Base-by-base conservation (phyloP, 129 eudicot genomes). In the Chrysanthemum seticuspe region DNA sequence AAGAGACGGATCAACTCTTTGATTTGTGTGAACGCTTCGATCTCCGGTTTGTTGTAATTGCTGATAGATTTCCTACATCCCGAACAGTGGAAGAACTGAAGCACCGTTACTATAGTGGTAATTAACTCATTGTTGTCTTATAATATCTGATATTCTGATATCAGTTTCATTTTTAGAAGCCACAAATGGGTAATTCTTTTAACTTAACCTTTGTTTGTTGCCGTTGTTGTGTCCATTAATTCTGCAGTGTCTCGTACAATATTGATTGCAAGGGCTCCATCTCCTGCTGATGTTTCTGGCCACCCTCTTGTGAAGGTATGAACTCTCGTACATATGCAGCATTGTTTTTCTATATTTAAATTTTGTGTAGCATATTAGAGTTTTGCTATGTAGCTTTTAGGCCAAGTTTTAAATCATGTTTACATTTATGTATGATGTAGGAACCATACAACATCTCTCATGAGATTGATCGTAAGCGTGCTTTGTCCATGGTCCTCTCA, bases 1-100 rank as follows among this genome's bases (percentile, higher is more conserved):
- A 94, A 78, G 99, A 94, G 90, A 94, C 99, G 5, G 99, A 94
- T 83, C 76, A 88, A 74, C 82, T 94, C 48, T 94, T 94, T 67
- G 93, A 94, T 53, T 47, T 86, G 81, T 94, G 97, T 58, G 89
- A 84, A 66, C 86, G 78, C 61, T 94, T 86, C 27, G 99, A 94
- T 90, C 96, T 94, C 44, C 96, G 99, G 23, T 94, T 94, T 72
- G 66, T 83, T 71, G 87, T 94, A 55, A 78, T 94, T 72, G 97
- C 96, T 67, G 99, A 94, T 79, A 90, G 92, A 74, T 88, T 94
- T 71, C 81, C 93, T 54, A 78, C 97, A 70, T 40, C 87, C 74
- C 86, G 89, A 69, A 78, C 96, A 31, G 83, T 94, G 77, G 99
- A 94, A 87, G 99, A 94, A 77, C 87, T 94, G 74, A 94, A 90